A percentile compares a stretch with the other conserved stretches of the same genome.
Evolutionary conservation across 371 early-diverging fungal genomes (phyloP).

Genomic region (Apophysomyces elegans): DNA sequence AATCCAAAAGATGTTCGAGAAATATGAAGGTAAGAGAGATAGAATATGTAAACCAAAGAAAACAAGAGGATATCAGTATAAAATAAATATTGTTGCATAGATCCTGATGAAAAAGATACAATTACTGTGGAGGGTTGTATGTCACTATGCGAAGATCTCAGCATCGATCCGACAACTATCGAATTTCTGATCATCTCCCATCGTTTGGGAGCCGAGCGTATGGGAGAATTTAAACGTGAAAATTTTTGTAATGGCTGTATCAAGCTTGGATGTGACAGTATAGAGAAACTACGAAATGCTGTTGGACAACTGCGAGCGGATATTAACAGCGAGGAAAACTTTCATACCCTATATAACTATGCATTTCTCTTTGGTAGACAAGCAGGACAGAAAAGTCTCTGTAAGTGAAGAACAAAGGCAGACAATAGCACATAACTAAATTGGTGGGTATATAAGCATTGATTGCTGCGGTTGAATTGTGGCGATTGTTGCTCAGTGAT

Average conservation of each 20-base stretch:
- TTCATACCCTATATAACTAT: constrained; percentile 79
- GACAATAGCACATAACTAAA: neutral
- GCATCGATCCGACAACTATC: constrained; percentile 78
- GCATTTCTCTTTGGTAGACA: constrained; percentile 74
- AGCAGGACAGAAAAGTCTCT: constrained; percentile 77
- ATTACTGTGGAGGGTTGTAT: constrained; percentile 82
- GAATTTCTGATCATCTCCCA: constrained; percentile 76
- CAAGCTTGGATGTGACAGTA: constrained; percentile 63
- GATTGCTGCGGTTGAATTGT: constrained; percentile 78
- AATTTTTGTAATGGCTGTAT: constrained; percentile 74
- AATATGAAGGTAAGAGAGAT: constrained; percentile 47
- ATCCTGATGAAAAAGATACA: constrained; percentile 63
- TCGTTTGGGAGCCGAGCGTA: constrained; percentile 71
- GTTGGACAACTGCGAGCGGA: constrained; percentile 47
- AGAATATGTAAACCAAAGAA: no score
- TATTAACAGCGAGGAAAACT: constrained; percentile 52
- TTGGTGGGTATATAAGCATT: constrained; percentile 47
- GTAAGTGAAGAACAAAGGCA: constrained; percentile 42
- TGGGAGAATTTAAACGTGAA: constrained; percentile 77
- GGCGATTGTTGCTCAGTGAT: constrained; percentile 69
- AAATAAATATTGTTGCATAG: constrained; percentile 20
- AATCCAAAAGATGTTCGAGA: constrained; percentile 62
- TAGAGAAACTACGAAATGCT: constrained; percentile 66
- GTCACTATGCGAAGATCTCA: constrained; percentile 69
- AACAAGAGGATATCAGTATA: no score